phyloP scores from a whole-genome alignment of 257 asterid species.

The Leptodermis oblonga region DNA sequence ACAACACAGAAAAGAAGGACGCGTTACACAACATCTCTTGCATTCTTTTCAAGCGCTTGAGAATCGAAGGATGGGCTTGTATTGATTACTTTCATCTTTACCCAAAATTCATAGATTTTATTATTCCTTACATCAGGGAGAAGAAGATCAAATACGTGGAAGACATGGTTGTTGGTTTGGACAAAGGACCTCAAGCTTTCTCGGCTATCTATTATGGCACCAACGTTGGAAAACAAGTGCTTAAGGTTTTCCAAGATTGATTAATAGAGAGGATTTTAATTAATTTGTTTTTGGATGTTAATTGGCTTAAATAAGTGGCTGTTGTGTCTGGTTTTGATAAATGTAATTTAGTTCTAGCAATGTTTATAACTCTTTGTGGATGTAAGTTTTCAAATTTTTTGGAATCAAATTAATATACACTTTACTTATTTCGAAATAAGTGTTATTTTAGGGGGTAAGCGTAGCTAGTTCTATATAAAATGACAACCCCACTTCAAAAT shows the following conservation, averaged over 20 bases:
- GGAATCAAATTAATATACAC: too few relatives aligned
- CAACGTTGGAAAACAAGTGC: conserved; percentile 18
- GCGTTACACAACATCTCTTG: conserved; percentile 6
- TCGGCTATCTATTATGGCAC: conserved; percentile 17
- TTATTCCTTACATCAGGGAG: conserved; percentile 11
- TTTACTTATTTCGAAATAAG: too few relatives aligned
- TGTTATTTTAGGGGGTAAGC: too few relatives aligned
- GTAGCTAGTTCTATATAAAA: too few relatives aligned
- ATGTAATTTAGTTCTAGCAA: too few relatives aligned
- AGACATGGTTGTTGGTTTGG: conserved; percentile 27
- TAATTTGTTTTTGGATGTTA: too few relatives aligned
- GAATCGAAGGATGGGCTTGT: conserved; percentile 17
- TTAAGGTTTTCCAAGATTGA: neutral
- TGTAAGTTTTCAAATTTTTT: too few relatives aligned
- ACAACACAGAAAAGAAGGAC: conserved; percentile 20
- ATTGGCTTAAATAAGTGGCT: too few relatives aligned
- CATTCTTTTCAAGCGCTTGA: neutral
- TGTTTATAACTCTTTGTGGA: too few relatives aligned
- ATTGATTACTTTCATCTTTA: conserved; percentile 15
- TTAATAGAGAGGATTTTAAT: too few relatives aligned
- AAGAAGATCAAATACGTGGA: conserved; percentile 22
- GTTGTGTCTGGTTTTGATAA: too few relatives aligned
- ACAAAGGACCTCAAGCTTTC: conserved; percentile 14
- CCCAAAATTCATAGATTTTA: conserved; percentile 10
- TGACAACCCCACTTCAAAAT: too few relatives aligned